These are phyloP conservation scores for Suhomyces ambrosiae DNA, from an alignment of 1,139 yeast species.

Conservation along the genomic window DNA sequence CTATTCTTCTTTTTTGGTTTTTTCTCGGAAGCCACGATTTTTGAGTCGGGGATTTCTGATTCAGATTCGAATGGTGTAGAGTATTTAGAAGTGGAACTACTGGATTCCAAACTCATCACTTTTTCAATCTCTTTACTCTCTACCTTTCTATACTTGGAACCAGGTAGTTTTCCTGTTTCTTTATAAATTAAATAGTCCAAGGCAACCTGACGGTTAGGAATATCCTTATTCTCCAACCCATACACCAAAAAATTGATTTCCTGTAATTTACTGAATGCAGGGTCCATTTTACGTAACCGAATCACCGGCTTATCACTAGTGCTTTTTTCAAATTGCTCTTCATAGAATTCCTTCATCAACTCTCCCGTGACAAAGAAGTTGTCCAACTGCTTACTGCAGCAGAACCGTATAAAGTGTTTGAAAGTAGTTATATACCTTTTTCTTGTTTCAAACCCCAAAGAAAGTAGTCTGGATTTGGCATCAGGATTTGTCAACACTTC, in stretches of 20 bases:
- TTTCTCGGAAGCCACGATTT: not conserved
- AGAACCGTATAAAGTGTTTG: constrained; percentile 21
- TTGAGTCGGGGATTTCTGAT: not conserved
- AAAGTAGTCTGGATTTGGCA: constrained; percentile 20
- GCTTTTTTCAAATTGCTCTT: constrained; percentile 19
- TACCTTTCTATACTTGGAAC: constrained; percentile 1
- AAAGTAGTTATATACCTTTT: constrained; percentile 22
- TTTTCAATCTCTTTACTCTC: not conserved
- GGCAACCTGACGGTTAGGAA: constrained; percentile 21
- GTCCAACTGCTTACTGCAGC: constrained; percentile 18
- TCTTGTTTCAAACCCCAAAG: constrained; percentile 21
- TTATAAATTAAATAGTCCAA: constrained; percentile 19
- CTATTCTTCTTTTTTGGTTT: constrained; percentile 4
- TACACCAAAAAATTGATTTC: constrained; percentile 22
- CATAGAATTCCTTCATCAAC: constrained; percentile 21
- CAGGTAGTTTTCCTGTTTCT: constrained; percentile 16
- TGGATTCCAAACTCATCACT: not conserved
- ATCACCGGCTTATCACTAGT: constrained; percentile 21
- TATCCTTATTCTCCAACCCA: constrained; percentile 18
- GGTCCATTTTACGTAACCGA: constrained; percentile 22
- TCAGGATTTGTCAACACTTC: constrained; percentile 22
- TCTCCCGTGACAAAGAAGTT: constrained; percentile 21
- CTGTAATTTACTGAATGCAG: constrained; percentile 22
- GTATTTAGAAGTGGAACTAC: not conserved
- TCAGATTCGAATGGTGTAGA: not conserved